phyloP scores from a whole-genome alignment of 1,284 basidiomycete genomes.

The Laetiporus sulphureus region DNA sequence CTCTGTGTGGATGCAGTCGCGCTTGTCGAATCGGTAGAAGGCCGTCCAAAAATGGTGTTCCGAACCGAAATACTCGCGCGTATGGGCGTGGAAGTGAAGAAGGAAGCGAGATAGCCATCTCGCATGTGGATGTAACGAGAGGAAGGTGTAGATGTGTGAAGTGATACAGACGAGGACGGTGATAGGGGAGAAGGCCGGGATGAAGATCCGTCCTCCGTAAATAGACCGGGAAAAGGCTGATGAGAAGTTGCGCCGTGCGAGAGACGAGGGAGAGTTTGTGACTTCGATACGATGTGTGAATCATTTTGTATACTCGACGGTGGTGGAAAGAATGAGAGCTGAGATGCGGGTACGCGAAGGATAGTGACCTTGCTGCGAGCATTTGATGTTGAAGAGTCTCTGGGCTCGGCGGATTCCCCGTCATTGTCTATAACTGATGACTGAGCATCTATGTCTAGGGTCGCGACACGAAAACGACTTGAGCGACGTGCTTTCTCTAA shows the following conservation, averaged over 20 bases:
- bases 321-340: slow-evolving; percentile 25
- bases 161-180: background rate
- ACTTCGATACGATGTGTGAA: background rate
- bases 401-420: too few species aligned
- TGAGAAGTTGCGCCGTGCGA: too few species aligned
- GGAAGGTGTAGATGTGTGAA: background rate
- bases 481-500: slow-evolving; percentile 34
- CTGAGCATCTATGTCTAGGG: slow-evolving; percentile 3
- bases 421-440: too few species aligned
- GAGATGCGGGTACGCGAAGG: slow-evolving; percentile 23
- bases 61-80: background rate
- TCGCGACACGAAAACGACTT: slow-evolving; percentile 17
- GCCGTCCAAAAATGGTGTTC: slow-evolving; percentile 15
- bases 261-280: background rate
- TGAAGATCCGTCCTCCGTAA: too few species aligned
- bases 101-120: background rate
- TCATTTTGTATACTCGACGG: too few species aligned
- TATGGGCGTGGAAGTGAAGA: background rate
- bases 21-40: slow-evolving; percentile 23
- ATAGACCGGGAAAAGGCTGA: too few species aligned
- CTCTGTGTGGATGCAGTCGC: slow-evolving; percentile 23
- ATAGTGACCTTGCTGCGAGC: slow-evolving; percentile 15
- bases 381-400: too few species aligned
- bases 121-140: background rate
- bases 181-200: background rate